Conservation (phyloP, 2,329 filamentous ascomycete genomes). For the Rhytidhysteron rufulum region DNA sequence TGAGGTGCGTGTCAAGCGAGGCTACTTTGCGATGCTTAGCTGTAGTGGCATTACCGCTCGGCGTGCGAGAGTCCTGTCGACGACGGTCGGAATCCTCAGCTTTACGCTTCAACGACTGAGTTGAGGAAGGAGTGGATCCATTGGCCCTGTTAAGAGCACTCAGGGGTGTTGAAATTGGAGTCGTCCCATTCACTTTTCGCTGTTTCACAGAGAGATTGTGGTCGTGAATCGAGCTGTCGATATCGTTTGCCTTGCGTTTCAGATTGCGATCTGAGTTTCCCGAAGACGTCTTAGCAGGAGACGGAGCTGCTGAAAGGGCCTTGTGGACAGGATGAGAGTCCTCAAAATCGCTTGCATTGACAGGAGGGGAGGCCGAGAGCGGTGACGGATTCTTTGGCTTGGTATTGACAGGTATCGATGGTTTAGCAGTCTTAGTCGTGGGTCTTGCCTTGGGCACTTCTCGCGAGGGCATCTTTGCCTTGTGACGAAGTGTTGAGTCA, state of each 20-base stretch:
- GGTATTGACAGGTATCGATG: slow-evolving; percentile 38
- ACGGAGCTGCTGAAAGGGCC: slow-evolving; percentile 30
- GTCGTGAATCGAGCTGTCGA: slow-evolving; percentile 35
- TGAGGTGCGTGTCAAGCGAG: slow-evolving; percentile 30
- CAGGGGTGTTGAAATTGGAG: slow-evolving; percentile 25
- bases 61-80: slow-evolving; percentile 8
- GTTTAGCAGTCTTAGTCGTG: slow-evolving; percentile 21
- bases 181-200: slow-evolving; percentile 23
- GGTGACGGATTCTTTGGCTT: slow-evolving; percentile 61
- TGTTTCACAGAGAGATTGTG: slow-evolving; percentile 32
- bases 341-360: slow-evolving; percentile 57
- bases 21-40: slow-evolving; percentile 31
- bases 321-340: slow-evolving; percentile 40
- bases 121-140: slow-evolving; percentile 25
- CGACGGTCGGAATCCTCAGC: slow-evolving; percentile 31
- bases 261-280: slow-evolving; percentile 31
- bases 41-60: slow-evolving; percentile 24
- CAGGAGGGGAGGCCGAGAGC: slow-evolving; percentile 57
- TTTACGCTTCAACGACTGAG: slow-evolving; percentile 43
- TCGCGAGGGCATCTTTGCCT: slow-evolving; percentile 24
- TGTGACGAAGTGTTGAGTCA: slow-evolving; percentile 11
- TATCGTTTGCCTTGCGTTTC: slow-evolving; percentile 40
- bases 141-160: slow-evolving; percentile 25
- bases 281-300: slow-evolving; percentile 27
- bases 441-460: slow-evolving; percentile 16